Base-by-base conservation (phyloP, 768 basidiomycete species). In the Tephrocybe sp. region DNA sequence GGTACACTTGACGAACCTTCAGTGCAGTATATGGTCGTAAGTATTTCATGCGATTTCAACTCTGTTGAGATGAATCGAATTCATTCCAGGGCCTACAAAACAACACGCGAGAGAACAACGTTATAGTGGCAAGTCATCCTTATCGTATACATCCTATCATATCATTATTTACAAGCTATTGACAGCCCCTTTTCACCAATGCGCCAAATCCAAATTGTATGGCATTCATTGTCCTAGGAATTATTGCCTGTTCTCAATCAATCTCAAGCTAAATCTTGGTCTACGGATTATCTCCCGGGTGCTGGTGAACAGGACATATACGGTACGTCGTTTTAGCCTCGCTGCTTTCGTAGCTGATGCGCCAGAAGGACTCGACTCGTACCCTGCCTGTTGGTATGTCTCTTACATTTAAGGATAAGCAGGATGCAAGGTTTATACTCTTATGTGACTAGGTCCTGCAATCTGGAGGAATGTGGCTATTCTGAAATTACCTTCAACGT, bases 131-230 rank as follows among this genome's bases (percentile, higher is more conserved):
- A 41, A 12, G 51, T 6, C 26, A 11, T 38, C 13, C 17, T 33
- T 2, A 7, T 26, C 32, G 6, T 30, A 49, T 26, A 2, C 11
- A 19, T 32, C n/a, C 3, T 13, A 19, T 3, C 9, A 2, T 3
- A 39, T 20, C 4, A 7, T 4, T 4, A 39, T 19, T n/a, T 13
- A n/a, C 38, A 23, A 23, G 4, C 14, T 40, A 13, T n/a, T 17
- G 3, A 36, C 17, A 52, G 51, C 51, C 51, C 32, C 38, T 52
- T 19, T 39, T 52, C n/a, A 52, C 51, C 16, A 52, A 52, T 46
- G 51, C 51, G 8, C 51, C 51, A 3, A 52, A 52, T 34, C 30
- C 30, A 40, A 52, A 52, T 31, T 52, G 51, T 52, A 41, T 22
- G 51, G 20, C 41, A 8, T 44, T 34, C 22, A 6, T 13, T 11